Conservation (phyloP, 2,329 filamentous ascomycete species). For the Aaosphaeria arxii region DNA sequence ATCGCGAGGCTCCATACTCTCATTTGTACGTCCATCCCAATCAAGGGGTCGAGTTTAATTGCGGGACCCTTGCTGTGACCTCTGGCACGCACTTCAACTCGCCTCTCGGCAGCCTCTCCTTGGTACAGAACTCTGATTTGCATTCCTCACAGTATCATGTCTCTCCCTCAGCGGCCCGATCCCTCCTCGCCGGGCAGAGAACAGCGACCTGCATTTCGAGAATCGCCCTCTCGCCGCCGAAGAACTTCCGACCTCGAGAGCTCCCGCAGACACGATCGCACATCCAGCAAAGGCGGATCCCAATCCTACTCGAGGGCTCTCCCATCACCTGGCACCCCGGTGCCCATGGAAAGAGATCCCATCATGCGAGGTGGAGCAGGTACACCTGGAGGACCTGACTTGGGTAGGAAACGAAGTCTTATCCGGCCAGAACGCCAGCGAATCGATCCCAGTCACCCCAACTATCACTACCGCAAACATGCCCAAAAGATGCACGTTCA, state of each 20-base stretch:
- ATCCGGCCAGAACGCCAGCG: constrained; percentile 84
- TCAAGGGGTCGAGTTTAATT: too few species aligned
- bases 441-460: constrained; percentile 83
- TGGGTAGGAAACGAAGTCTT: constrained; percentile 77
- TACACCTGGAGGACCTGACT: constrained; percentile 33
- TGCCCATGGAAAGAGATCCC: constrained; percentile 50
- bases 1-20: too few species aligned
- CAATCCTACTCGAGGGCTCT: constrained; percentile 40
- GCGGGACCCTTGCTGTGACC: too few species aligned
- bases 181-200: constrained; percentile 56
- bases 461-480: constrained; percentile 95
- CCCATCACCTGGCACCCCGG: constrained; percentile 44
- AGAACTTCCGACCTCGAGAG: constrained; percentile 65
- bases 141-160: constrained; percentile 35
- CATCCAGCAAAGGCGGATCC: constrained; percentile 39
- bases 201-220: constrained; percentile 56
- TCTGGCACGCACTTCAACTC: too few species aligned
- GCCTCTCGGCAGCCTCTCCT: too few species aligned
- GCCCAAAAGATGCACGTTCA: constrained; percentile 87
- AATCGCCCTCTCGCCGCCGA: constrained; percentile 66
- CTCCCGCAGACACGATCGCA: constrained; percentile 48
- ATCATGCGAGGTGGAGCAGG: constrained; percentile 38
- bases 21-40: too few species aligned
- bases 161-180: constrained; percentile 61
- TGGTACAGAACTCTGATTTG: background rate